These are phyloP conservation scores for Neopestalotiopsis sp. DNA, from an alignment of 2,329 filamentous ascomycete species.

Conservation along the genomic window DNA sequence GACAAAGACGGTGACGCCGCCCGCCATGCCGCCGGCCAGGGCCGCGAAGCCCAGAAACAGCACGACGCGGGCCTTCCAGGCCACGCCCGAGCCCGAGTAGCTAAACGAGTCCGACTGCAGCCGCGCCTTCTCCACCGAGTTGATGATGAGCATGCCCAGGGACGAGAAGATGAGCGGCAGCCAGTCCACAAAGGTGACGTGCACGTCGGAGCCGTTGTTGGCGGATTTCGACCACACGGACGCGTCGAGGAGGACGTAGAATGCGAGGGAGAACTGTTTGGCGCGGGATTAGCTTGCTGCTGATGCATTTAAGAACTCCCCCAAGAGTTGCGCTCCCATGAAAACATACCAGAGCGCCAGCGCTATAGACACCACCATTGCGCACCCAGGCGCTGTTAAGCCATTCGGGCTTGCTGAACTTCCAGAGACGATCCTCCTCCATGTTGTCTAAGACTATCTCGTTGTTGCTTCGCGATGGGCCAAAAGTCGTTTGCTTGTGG, in stretches of 20 bases:
- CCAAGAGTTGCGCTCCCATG: too few species aligned
- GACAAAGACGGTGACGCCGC: conserved; percentile 71
- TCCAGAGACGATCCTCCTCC: conserved; percentile 72
- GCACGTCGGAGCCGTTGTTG: conserved; percentile 64
- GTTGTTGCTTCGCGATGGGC: neutral
- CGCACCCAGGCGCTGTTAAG: conserved; percentile 68
- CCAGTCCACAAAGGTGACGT: conserved; percentile 74
- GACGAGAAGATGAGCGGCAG: conserved; percentile 71
- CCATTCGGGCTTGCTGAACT: conserved; percentile 71
- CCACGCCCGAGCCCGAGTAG: conserved; percentile 67
- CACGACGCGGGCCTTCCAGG: conserved; percentile 72
- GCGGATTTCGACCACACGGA: conserved; percentile 70
- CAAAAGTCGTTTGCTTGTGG: neutral
- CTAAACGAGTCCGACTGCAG: conserved; percentile 68
- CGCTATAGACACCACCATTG: conserved; percentile 66
- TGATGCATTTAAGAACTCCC: too few species aligned
- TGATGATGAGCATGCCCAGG: conserved; percentile 74
- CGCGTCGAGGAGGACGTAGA: conserved; percentile 72
- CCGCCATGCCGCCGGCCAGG: conserved; percentile 71
- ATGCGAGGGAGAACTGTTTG: conserved; percentile 68
- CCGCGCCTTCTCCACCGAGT: conserved; percentile 71
- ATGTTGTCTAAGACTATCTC: conserved; percentile 42
- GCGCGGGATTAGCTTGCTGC: neutral
- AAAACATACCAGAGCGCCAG: conserved; percentile 65
- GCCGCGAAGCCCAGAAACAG: conserved; percentile 71